Base-by-base conservation (phyloP, 2,329 filamentous ascomycete genomes). In the Thelonectria discophora region DNA sequence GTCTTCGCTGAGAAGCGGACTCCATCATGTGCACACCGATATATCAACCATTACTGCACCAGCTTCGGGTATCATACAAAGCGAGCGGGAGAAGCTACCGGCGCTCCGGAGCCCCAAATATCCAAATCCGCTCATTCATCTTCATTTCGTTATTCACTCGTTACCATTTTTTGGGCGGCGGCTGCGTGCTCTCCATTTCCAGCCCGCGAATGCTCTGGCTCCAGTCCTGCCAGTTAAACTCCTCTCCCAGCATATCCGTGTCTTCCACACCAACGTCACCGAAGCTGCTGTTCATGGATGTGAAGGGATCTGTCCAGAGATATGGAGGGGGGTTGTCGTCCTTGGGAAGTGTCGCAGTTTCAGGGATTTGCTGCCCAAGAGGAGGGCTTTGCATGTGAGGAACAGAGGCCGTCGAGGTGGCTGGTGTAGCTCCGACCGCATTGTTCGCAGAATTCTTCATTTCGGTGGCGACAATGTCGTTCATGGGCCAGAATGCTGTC, bases 211-310 rank as follows among this genome's bases (percentile, higher is more conserved):
- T 75, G 64, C 69, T 80, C 57, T 80, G 76, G 58, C 78, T 79
- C 79, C 81, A 84, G 57, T 79, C 78, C 50, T 82, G 78, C 82
- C 82, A 84, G 64, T 83, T 77, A 60, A 83, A 83, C 7, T 78
- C 76, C 3, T 76, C 74, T 2, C 80, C 79, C 60, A 78, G 67
- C 69, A 80, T 77, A 37, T 80, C 79, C 45, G 75, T 67, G 21
- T 79, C 75, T 49, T 78, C 76, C 7, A 64, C 43, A 3, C 69
- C 62, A 24, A 66, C 53, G 17, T 71, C 70, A 32, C 74, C 73
- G 30, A 74, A 72, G 34, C 65, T 71, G 13, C 68, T 63, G 46
- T 75, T 74, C 55, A 71, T 67, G 3, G 66, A 61, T 15, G 73
- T 70, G 52, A 76, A 77, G 3, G 69, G 66, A 20, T 76, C 73